Percentiles rank a stretch among this genome's conserved stretches.
Conservation (phyloP, 805 yeast species). For the Cyberlindnera mississippiensis region DNA sequence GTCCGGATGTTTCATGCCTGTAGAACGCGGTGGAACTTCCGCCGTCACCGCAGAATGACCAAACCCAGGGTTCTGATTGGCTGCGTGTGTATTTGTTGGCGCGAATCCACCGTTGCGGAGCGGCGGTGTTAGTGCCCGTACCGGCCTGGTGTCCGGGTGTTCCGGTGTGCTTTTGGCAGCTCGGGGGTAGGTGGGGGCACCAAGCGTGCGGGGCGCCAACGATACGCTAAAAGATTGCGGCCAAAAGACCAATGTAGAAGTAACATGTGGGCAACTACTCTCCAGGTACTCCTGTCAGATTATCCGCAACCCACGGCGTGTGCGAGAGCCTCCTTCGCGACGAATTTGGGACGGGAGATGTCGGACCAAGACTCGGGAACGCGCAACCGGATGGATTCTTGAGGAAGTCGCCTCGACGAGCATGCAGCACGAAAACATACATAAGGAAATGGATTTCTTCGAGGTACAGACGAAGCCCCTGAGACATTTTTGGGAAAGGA, state of each 20-base stretch:
- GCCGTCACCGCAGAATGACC: constrained; percentile 6
- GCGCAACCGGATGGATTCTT: constrained; percentile 7
- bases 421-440: constrained; percentile 5
- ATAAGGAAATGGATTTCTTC: constrained; percentile 2
- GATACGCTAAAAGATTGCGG: neutral
- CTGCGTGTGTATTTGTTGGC: too few species aligned
- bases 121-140: too few species aligned
- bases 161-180: neutral
- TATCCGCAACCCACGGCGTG: neutral
- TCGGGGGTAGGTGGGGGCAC: neutral
- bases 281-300: too few species aligned
- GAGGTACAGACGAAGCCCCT: neutral
- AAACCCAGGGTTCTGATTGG: constrained; percentile 17
- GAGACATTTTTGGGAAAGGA: too few species aligned
- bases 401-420: constrained; percentile 6
- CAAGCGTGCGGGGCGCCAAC: neutral
- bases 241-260: too few species aligned
- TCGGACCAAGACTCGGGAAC: constrained; percentile 6
- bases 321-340: neutral
- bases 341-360: constrained; percentile 4
- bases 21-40: too few species aligned
- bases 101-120: too few species aligned
- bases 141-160: neutral
- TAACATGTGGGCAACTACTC: too few species aligned
- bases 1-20: too few species aligned